Evolutionary conservation across 2,329 filamentous ascomycete genomes (phyloP).

Genomic region (Paraphaeosphaeria sporulosa): DNA sequence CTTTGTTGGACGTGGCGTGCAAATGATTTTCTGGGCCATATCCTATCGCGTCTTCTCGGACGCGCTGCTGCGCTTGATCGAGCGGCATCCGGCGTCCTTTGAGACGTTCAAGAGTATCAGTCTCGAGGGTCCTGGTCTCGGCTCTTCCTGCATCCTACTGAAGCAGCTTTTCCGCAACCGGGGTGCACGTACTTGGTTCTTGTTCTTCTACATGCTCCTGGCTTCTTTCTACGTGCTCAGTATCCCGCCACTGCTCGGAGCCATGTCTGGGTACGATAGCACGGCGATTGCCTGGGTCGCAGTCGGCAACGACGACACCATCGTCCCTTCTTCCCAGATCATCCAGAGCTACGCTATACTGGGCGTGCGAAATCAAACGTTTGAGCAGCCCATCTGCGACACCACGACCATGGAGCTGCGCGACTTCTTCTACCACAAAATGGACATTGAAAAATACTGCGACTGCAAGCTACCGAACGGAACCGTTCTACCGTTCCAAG

Average conservation of each 20-base stretch:
- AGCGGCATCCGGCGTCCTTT: constrained; percentile 43
- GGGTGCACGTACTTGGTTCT: constrained; percentile 29
- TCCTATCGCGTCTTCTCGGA: constrained; percentile 45
- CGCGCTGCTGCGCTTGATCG: constrained; percentile 43
- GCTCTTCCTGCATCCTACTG: constrained; percentile 33
- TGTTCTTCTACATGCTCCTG: constrained; percentile 43
- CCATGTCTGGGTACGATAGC: constrained; percentile 50
- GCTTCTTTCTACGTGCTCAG: constrained; percentile 39
- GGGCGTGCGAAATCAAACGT: constrained; percentile 24
- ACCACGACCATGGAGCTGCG: background rate
- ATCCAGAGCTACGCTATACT: constrained; percentile 9
- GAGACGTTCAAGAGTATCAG: constrained; percentile 44
- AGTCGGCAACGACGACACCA: constrained; percentile 33
- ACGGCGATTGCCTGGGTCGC: constrained; percentile 36
- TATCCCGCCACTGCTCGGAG: constrained; percentile 43
- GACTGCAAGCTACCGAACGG: constrained; percentile 33
- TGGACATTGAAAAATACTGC: constrained; percentile 20
- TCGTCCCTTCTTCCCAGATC: constrained; percentile 34
- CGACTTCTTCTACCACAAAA: background rate
- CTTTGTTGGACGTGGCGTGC: constrained; percentile 41
- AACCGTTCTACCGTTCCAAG: constrained; percentile 13
- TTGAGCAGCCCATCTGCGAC: constrained; percentile 21
- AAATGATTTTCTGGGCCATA: constrained; percentile 38
- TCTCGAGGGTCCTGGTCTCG: constrained; percentile 35
- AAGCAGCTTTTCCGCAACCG: constrained; percentile 33